These are phyloP conservation scores for Lactarius tabidus DNA, from an alignment of 768 basidiomycete genomes.

Conservation along the genomic window DNA sequence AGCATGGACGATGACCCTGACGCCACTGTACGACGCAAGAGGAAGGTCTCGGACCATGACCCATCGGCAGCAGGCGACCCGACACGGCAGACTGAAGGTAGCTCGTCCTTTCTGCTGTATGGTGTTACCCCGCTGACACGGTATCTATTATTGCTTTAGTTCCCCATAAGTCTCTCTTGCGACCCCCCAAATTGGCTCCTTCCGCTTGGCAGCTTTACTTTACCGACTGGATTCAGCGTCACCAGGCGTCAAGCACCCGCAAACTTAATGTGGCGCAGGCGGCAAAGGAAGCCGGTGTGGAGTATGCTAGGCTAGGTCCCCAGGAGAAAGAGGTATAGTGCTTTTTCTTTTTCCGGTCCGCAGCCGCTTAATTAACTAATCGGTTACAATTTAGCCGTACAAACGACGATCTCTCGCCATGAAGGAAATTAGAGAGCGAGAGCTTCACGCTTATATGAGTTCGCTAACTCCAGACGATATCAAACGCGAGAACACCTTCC, in stretches of 20 bases:
- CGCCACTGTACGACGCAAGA: slow-evolving; percentile 66
- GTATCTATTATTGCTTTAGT: slow-evolving; percentile 36
- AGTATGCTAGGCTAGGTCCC: slow-evolving; percentile 72
- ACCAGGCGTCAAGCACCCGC: slow-evolving; percentile 71
- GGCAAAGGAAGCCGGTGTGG: slow-evolving; percentile 89
- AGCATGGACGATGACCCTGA: slow-evolving; percentile 60
- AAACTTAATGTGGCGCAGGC: slow-evolving; percentile 95
- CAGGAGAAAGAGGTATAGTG: slow-evolving; percentile 78
- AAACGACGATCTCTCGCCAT: slow-evolving; percentile 77
- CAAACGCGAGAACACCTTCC: slow-evolving; percentile 87
- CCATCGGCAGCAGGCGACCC: slow-evolving; percentile 26
- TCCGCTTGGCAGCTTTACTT: slow-evolving; percentile 97
- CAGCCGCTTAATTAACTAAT: slow-evolving; percentile 25
- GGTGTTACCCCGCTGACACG: slow-evolving; percentile 27
- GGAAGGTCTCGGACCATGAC: slow-evolving; percentile 32
- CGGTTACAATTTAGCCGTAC: slow-evolving; percentile 56
- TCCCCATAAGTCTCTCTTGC: slow-evolving; percentile 70
- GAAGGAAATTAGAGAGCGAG: slow-evolving; percentile 82
- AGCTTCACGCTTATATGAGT: slow-evolving; percentile 79
- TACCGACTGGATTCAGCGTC: slow-evolving; percentile 89
- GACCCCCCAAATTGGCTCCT: slow-evolving; percentile 86
- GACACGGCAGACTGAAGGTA: slow-evolving; percentile 26
- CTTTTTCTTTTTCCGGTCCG: slow-evolving; percentile 29
- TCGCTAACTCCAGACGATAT: slow-evolving; percentile 91
- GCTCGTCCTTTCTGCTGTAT: slow-evolving; percentile 13